Evolutionary conservation across 768 basidiomycete species (phyloP).

Genomic region (Mycena maculata): DNA sequence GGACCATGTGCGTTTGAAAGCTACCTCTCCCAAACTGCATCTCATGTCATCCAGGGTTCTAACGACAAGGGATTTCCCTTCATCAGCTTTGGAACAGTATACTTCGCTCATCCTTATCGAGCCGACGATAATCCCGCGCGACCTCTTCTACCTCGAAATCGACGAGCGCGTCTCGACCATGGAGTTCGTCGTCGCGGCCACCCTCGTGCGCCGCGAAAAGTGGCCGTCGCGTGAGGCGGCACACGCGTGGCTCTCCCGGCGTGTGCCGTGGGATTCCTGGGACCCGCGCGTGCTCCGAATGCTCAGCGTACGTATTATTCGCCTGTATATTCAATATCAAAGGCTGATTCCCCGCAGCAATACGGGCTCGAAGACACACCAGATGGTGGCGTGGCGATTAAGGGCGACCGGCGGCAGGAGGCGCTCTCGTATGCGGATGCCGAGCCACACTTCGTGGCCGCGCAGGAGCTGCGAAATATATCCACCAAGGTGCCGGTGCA

Average conservation of each 20-base stretch:
- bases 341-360: conserved; percentile 39
- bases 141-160: conserved; percentile 49
- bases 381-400: conserved; percentile 31
- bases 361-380: conserved; percentile 48
- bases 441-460: conserved; percentile 18
- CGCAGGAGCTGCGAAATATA: conserved; percentile 10
- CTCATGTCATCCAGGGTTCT: conserved; percentile 46
- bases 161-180: conserved; percentile 53
- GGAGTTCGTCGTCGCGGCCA: conserved; percentile 50
- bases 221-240: conserved; percentile 59
- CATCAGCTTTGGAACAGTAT: conserved; percentile 44
- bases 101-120: conserved; percentile 57
- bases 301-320: conserved; percentile 48
- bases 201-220: conserved; percentile 50
- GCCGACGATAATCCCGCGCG: conserved; percentile 53
- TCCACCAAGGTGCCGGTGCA: conserved; percentile 12
- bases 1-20: conserved; percentile 46
- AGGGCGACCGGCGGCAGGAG: conserved; percentile 20
- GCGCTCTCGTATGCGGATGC: conserved; percentile 19
- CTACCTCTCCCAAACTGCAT: not conserved
- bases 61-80: conserved; percentile 48
- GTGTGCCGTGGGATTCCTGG: conserved; percentile 61
- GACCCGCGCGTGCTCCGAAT: conserved; percentile 53
- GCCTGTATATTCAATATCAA: not conserved
- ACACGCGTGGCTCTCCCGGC: conserved; percentile 53